These are phyloP conservation scores for Mycena venus DNA, from an alignment of 768 basidiomycete species.

Conservation along the genomic window DNA sequence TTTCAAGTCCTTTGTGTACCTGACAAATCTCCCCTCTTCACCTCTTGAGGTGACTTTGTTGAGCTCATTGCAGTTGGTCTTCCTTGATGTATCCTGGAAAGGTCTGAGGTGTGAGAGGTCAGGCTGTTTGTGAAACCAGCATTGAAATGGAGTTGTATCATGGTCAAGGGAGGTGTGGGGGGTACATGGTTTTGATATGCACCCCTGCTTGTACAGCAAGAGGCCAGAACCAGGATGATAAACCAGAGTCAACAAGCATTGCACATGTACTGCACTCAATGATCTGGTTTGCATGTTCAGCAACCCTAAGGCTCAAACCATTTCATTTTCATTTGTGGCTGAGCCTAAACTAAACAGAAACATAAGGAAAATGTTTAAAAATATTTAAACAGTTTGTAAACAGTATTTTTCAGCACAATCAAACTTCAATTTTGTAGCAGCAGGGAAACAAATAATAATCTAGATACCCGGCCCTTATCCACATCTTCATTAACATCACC, in stretches of 20 bases:
- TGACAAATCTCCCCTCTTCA: conserved; percentile 27
- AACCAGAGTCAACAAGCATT: conserved; percentile 24
- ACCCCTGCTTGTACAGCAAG: conserved; percentile 24
- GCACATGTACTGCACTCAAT: conserved; percentile 34
- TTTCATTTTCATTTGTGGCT: no score
- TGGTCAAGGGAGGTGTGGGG: neutral
- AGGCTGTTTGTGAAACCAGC: conserved; percentile 19
- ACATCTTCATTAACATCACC: no score
- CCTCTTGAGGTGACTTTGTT: conserved; percentile 8
- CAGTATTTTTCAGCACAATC: no score
- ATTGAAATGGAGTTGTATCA: conserved; percentile 11
- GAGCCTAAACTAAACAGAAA: no score
- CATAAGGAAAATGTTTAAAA: no score
- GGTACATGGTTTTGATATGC: conserved; percentile 22
- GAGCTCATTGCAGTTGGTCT: conserved; percentile 7
- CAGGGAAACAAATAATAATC: no score
- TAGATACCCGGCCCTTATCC: no score
- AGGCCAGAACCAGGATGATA: conserved; percentile 34
- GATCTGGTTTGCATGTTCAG: conserved; percentile 37
- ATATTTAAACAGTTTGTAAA: no score
- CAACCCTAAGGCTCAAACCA: no score
- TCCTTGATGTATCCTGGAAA: conserved; percentile 20
- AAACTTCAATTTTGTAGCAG: no score
- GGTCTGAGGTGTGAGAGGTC: conserved; percentile 36
- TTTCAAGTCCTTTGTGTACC: conserved; percentile 33